Evolutionary conservation across 106 monocot genomes (phyloP).

Genomic region (Dioscorea zingiberensis): DNA sequence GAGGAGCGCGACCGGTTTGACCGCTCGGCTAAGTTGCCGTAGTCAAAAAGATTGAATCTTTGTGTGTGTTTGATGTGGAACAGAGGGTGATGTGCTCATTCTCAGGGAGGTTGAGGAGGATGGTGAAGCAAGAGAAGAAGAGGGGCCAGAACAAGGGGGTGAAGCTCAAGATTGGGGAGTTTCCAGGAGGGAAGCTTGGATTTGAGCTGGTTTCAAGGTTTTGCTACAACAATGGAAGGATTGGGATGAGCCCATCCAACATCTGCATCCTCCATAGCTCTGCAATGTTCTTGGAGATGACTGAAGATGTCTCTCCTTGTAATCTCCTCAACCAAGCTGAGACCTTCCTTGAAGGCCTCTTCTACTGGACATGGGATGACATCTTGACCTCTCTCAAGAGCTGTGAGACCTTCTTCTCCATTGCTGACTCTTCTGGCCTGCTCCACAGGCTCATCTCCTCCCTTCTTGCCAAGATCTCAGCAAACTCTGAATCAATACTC

Average conservation of each 20-base stretch:
- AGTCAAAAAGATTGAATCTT: no score
- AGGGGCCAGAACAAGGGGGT: constrained; percentile 9
- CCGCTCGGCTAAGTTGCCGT: no score
- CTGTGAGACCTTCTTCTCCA: constrained; percentile 36
- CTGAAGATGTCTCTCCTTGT: constrained; percentile 33
- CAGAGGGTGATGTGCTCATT: constrained; percentile 44
- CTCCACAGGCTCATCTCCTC: constrained; percentile 45
- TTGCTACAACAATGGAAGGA: constrained; percentile 61
- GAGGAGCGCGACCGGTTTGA: no score
- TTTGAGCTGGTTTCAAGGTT: constrained; percentile 61
- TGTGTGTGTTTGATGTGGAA: background rate
- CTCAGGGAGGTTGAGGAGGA: constrained; percentile 50
- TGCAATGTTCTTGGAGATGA: constrained; percentile 53
- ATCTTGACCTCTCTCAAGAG: constrained; percentile 36
- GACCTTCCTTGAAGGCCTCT: constrained; percentile 49
- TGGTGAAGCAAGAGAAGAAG: constrained; percentile 41
- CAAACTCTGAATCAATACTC: constrained; percentile 27
- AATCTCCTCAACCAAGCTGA: constrained; percentile 51
- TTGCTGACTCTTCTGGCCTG: constrained; percentile 50
- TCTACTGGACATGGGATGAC: constrained; percentile 69
- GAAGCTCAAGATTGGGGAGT: constrained; percentile 40
- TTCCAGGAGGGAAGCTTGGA: constrained; percentile 50
- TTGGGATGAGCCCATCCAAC: constrained; percentile 41
- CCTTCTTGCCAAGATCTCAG: constrained; percentile 46
- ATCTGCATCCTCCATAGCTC: constrained; percentile 37